Conservation (phyloP, 495 filamentous ascomycete genomes). For the Filosporella fistucella region DNA sequence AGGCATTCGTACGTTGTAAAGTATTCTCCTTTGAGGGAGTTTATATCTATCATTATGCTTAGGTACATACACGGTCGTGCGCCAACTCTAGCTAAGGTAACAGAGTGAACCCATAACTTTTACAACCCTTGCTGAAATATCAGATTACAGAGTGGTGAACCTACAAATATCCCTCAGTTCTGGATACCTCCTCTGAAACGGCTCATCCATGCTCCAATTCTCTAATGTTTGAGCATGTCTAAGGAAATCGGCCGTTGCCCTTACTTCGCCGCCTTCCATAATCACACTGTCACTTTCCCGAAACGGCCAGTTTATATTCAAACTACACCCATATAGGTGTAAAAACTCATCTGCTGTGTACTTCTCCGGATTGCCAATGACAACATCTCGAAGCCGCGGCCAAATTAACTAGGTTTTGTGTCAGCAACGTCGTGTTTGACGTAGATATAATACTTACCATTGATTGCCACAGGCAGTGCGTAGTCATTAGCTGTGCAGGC, state of each 20-base stretch:
- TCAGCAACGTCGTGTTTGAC: neutral
- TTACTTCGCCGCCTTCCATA: conserved; percentile 11
- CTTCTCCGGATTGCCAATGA: conserved; percentile 23
- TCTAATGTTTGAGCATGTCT: conserved; percentile 3
- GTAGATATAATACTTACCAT: neutral
- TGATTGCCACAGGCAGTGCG: conserved; percentile 25
- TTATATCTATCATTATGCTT: no score
- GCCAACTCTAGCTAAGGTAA: no score
- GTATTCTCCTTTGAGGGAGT: no score
- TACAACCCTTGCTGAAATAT: no score
- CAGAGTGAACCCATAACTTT: no score
- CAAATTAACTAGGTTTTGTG: conserved; percentile 11
- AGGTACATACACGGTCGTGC: no score
- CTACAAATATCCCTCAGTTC: conserved; percentile 14
- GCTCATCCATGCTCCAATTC: conserved; percentile 21
- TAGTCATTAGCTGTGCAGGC: conserved; percentile 20
- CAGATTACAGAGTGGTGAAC: no score
- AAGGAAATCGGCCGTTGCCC: conserved; percentile 2
- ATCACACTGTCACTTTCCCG: conserved; percentile 3
- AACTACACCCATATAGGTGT: conserved; percentile 15
- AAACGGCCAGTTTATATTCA: conserved; percentile 23
- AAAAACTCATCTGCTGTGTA: conserved; percentile 27
- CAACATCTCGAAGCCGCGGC: conserved; percentile 22
- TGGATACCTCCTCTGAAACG: conserved; percentile 16
- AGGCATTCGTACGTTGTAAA: no score